phyloP scores from a whole-genome alignment of 176 grass and related monocot genomes.

The Zizania latifolia region DNA sequence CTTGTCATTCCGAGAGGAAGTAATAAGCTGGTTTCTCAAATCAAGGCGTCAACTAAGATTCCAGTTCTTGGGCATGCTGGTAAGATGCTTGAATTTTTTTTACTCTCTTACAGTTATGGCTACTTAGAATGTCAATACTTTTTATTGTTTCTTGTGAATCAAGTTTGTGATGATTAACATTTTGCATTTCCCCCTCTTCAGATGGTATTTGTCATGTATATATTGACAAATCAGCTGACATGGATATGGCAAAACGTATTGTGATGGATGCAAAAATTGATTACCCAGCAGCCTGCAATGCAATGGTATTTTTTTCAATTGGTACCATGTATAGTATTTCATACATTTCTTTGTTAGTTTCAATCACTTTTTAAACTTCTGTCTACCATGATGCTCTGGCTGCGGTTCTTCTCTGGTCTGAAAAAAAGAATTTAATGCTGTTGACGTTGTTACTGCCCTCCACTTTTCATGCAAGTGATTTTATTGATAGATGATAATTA shows the following conservation, averaged over 20 bases:
- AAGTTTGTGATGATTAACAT: too few species aligned
- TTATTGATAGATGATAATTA: neutral
- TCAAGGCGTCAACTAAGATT: constrained; percentile 92
- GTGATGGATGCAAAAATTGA: constrained; percentile 90
- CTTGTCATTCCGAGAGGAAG: constrained; percentile 99
- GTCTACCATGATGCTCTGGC: neutral
- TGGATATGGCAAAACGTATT: constrained; percentile 83
- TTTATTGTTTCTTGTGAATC: neutral
- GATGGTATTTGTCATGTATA: constrained; percentile 99
- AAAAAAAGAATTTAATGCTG: neutral
- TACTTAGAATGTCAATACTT: neutral
- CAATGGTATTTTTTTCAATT: constrained; percentile 59
- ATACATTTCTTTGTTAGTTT: neutral
- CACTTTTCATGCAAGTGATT: neutral
- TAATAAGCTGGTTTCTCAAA: constrained; percentile 93
- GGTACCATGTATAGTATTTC: neutral
- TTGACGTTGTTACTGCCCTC: neutral
- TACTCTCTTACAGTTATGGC: neutral
- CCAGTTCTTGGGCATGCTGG: constrained; percentile 97
- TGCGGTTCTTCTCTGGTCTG: neutral
- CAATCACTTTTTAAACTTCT: neutral
- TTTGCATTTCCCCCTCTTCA: constrained; percentile 16
- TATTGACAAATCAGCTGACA: constrained; percentile 91
- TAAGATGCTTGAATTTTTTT: constrained; percentile 34
- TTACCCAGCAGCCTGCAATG: constrained; percentile 97